Base-by-base conservation (phyloP, 2,329 filamentous ascomycete species). In the Penicillium occitanis region DNA sequence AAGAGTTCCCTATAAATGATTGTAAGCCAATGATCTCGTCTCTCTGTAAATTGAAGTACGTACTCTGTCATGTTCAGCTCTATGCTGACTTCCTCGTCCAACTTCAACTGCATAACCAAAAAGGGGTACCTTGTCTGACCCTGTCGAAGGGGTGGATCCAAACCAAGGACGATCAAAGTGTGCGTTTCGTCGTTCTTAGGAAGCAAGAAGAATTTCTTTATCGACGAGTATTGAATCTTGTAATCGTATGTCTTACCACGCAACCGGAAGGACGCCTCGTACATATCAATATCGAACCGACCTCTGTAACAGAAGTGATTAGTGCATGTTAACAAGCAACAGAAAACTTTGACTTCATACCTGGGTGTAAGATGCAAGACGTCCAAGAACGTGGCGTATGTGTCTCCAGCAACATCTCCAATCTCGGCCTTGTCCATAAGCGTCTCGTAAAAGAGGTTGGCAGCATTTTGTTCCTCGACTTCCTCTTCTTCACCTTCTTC, bases 241-340 rank as follows among this genome's bases (percentile, higher is more conserved):
- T 99, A 99, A 83, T 99, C 96, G 84, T 99, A 99, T 28, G 95
- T 99, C 83, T 99, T 99, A 74, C 95, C 95, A 70, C 95, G 94
- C 68, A 99, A 86, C 69, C 95, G 91, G 86, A 99, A 98, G 1
- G 95, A 98, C 17, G 88, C 90, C 79, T 98, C 95, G 86, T 99
- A 99, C 91, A 99, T 97, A 79, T 99, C 95, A 81, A 99, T 97
- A 78, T 98, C 95, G 85, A 99, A 99, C 71, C 95, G 94, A 78
- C 95, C 96, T 91, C 95, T 93, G 63, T 60, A 80, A 68, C 69
- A 33, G 30, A 22, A 25, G 2, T 40, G 10, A 22, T 57, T 14
- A 57, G 53, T 25, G 2, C n/a, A 22, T 14, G 7, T 33, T 33
- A 33, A 33, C 30, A 33, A 33, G 7, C 30, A 33, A 33, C 6